phyloP scores from a whole-genome alignment of 2,329 filamentous ascomycete species.

The Clonostachys solani region DNA sequence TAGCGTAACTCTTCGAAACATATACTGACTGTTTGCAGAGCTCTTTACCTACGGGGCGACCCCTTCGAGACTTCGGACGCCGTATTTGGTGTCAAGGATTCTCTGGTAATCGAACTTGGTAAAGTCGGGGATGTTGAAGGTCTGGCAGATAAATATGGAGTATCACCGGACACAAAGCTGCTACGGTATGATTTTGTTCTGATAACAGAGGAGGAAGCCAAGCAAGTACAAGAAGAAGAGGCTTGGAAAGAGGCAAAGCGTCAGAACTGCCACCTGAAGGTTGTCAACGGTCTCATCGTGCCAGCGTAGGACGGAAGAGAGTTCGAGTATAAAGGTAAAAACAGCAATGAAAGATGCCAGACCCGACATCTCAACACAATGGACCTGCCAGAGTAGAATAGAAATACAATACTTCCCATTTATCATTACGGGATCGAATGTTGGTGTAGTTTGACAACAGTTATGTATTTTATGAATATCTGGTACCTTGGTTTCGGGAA shows the following conservation, averaged over 20 bases:
- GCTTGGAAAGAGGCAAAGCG: not conserved
- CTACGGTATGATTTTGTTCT: conserved; percentile 75
- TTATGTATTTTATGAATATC: no score
- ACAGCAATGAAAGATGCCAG: no score
- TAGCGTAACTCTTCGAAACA: not conserved
- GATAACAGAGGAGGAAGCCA: conserved; percentile 31
- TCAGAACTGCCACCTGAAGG: not conserved
- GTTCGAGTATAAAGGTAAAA: no score
- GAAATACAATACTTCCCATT: no score
- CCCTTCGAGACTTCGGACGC: conserved; percentile 81
- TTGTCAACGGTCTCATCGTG: not conserved
- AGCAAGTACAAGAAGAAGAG: not conserved
- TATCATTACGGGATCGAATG: no score
- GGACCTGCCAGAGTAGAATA: no score
- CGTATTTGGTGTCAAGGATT: conserved; percentile 83
- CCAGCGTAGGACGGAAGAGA: not conserved
- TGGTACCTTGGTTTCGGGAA: no score
- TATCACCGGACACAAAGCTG: conserved; percentile 59
- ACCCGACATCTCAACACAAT: no score
- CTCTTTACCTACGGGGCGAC: conserved; percentile 72
- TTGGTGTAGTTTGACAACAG: no score
- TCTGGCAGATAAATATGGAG: conserved; percentile 54
- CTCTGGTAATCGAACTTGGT: conserved; percentile 60
- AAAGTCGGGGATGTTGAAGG: conserved; percentile 39
- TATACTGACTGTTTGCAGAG: conserved; percentile 35